Conservation (phyloP, 2,329 filamentous ascomycete species). For the Septoria linicola region DNA sequence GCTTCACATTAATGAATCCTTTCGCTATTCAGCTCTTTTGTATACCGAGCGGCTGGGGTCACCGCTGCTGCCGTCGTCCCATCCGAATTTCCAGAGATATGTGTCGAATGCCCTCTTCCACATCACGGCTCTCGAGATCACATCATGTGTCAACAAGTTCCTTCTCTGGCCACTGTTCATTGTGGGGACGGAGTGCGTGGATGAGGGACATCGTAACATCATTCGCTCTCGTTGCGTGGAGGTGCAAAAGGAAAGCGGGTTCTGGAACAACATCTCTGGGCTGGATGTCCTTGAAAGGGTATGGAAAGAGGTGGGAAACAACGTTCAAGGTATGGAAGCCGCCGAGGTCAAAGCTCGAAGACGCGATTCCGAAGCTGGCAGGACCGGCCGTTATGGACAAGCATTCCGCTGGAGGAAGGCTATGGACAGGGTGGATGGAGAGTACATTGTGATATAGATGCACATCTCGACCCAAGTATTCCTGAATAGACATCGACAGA, state of each 20-base stretch:
- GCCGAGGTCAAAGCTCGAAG: constrained; percentile 33
- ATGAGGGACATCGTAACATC: constrained; percentile 72
- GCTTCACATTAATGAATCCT: constrained; percentile 80
- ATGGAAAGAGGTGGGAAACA: constrained; percentile 55
- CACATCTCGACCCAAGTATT: neutral
- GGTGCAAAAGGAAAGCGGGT: constrained; percentile 84
- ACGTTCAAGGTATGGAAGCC: constrained; percentile 26
- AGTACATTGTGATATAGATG: constrained; percentile 51
- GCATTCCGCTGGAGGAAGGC: constrained; percentile 52
- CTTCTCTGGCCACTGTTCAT: constrained; percentile 92
- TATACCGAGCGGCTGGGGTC: constrained; percentile 86
- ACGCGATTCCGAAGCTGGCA: constrained; percentile 30
- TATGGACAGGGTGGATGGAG: constrained; percentile 52
- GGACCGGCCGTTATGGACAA: constrained; percentile 37
- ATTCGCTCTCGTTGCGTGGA: constrained; percentile 79
- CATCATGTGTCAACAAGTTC: constrained; percentile 76
- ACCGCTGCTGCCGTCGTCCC: constrained; percentile 68
- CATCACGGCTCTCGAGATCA: constrained; percentile 73
- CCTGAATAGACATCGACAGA: constrained; percentile 7
- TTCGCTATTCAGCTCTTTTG: constrained; percentile 82
- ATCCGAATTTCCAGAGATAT: constrained; percentile 77
- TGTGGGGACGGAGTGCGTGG: constrained; percentile 82
- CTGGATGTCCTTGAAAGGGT: constrained; percentile 82
- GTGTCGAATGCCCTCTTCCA: constrained; percentile 82
- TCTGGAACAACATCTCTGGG: constrained; percentile 87